Conservation (phyloP, 2,329 filamentous ascomycete species). For the Blumeriella jaapii region DNA sequence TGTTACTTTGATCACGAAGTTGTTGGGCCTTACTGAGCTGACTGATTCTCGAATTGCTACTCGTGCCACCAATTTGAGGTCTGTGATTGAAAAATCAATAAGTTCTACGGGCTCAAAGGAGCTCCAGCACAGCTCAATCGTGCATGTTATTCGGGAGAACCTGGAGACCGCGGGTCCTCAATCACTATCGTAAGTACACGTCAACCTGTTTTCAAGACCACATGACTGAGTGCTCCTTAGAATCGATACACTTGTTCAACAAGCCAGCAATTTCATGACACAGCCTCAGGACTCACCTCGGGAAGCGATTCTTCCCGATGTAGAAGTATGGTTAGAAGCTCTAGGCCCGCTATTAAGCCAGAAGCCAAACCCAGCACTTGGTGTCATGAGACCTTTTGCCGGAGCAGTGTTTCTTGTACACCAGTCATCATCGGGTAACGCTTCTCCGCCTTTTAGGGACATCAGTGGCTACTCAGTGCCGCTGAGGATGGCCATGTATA, state of each 20-base stretch:
- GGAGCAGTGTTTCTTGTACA: conserved; percentile 57
- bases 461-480: conserved; percentile 59
- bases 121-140: conserved; percentile 30
- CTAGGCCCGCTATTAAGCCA: conserved; percentile 43
- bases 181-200: conserved; percentile 37
- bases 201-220: neutral
- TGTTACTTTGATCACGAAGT: conserved; percentile 38
- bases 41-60: conserved; percentile 27
- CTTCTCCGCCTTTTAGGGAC: conserved; percentile 38
- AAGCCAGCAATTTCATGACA: conserved; percentile 32
- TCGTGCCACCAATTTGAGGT: conserved; percentile 28
- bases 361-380: conserved; percentile 49
- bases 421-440: conserved; percentile 16
- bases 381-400: conserved; percentile 61
- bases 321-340: conserved; percentile 52
- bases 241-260: conserved; percentile 41
- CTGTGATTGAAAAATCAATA: conserved; percentile 31
- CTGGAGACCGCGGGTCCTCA: conserved; percentile 37
- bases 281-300: conserved; percentile 22
- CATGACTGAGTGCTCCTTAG: conserved; percentile 26
- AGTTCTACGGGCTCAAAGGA: conserved; percentile 2
- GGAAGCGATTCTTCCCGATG: conserved; percentile 47
- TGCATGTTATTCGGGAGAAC: conserved; percentile 43
- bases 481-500: conserved; percentile 65
- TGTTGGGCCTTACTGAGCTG: conserved; percentile 44